Conservation (phyloP, 1,284 basidiomycete species). For the Austroboletus niveus region DNA sequence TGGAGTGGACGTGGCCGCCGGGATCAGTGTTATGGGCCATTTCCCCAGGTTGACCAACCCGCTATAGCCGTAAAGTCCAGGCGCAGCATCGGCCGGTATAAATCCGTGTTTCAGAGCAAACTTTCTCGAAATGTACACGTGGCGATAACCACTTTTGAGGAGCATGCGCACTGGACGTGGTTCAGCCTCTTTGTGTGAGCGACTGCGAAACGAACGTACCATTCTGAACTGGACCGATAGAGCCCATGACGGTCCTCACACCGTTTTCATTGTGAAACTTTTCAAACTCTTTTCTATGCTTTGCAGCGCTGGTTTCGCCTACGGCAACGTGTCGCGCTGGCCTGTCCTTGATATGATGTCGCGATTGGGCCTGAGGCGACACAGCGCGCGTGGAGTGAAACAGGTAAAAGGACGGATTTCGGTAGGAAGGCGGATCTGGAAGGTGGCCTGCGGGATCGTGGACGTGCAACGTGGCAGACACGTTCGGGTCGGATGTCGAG, state of each 20-base stretch:
- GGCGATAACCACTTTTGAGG: slow-evolving; percentile 88
- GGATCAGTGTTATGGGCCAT: slow-evolving; percentile 69
- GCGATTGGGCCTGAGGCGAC: slow-evolving; percentile 22
- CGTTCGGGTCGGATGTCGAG: slow-evolving; percentile 14
- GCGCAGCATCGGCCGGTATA: slow-evolving; percentile 81
- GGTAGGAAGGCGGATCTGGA: slow-evolving; percentile 59
- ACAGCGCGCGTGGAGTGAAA: slow-evolving; percentile 38
- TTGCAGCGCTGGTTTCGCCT: slow-evolving; percentile 43
- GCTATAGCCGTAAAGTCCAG: slow-evolving; percentile 83
- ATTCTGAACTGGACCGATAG: slow-evolving; percentile 86
- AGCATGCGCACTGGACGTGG: slow-evolving; percentile 77
- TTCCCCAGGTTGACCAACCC: slow-evolving; percentile 80
- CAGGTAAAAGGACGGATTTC: slow-evolving; percentile 68
- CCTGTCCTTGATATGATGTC: slow-evolving; percentile 41
- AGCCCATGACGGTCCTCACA: slow-evolving; percentile 89
- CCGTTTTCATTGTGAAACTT: slow-evolving; percentile 90
- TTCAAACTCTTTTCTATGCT: slow-evolving; percentile 76
- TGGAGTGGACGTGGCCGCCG: slow-evolving; percentile 27
- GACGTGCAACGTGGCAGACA: slow-evolving; percentile 58
- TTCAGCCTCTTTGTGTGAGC: not conserved
- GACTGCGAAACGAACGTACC: slow-evolving; percentile 45
- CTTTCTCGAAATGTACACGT: slow-evolving; percentile 93
- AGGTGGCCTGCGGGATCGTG: slow-evolving; percentile 59
- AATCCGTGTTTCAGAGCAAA: slow-evolving; percentile 91
- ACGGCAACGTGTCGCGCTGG: slow-evolving; percentile 12